These are phyloP conservation scores for Sphenostylis stenocarpa DNA, from an alignment of 306 rosid genomes.

Conservation along the genomic window DNA sequence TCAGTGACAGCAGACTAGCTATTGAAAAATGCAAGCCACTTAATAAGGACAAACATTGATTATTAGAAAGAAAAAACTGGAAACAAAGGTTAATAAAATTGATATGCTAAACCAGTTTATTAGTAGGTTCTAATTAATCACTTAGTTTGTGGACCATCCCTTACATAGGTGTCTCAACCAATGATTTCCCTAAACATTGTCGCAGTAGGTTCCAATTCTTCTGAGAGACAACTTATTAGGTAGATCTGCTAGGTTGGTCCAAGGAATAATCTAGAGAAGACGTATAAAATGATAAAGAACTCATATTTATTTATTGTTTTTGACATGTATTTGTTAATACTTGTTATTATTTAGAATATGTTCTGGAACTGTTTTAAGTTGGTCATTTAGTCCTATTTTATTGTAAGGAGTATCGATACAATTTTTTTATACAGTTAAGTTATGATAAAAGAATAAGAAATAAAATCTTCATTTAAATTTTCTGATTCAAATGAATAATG, in stretches of 20 bases:
- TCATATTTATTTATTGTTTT: not conserved
- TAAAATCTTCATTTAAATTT: not conserved
- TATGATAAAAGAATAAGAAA: not conserved
- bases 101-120: not conserved
- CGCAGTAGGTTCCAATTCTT: not conserved
- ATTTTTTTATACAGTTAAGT: not conserved
- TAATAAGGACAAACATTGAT: constrained; percentile 43
- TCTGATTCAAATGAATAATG: not conserved
- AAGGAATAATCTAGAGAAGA: not conserved
- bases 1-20: constrained; percentile 8
- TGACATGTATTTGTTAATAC: not conserved
- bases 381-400: no score
- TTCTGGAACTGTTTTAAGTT: no score
- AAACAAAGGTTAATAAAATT: not conserved
- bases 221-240: constrained; percentile 15
- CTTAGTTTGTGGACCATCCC: constrained; percentile 43
- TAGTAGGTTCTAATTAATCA: constrained; percentile 16
- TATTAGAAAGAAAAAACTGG: constrained; percentile 36
- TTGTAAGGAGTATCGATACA: no score
- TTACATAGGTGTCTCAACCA: constrained; percentile 36
- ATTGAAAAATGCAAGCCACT: constrained; percentile 38
- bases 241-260: constrained; percentile 14
- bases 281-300: not conserved
- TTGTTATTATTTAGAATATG: not conserved
- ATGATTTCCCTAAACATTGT: constrained; percentile 38